Percentiles rank a stretch among this genome's conserved stretches.
Evolutionary conservation across 108 stramenopile species (phyloP).

Genomic region (Licmophora abbreviata): DNA sequence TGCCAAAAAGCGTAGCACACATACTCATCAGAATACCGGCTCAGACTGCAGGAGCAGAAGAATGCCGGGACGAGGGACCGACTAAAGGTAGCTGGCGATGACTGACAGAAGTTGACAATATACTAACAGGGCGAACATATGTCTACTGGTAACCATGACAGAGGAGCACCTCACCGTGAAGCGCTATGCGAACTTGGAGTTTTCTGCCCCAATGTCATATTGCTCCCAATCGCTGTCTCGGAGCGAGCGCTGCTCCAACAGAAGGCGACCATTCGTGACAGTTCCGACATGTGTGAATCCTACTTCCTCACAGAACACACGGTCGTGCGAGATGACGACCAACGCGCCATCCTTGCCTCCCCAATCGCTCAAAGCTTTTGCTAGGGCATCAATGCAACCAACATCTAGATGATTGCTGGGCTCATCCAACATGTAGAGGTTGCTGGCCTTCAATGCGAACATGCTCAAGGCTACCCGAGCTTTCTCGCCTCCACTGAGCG

Average conservation of each 20-base stretch:
- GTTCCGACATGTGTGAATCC: constrained; percentile 86
- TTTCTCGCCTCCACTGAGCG: constrained; percentile 75
- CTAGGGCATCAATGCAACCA: constrained; percentile 69
- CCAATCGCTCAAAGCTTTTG: constrained; percentile 68
- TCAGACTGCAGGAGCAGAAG: too few species aligned
- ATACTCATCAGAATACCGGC: too few species aligned
- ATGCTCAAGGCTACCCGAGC: constrained; percentile 75
- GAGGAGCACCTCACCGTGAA: too few species aligned
- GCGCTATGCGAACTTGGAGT: too few species aligned
- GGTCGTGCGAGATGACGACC: constrained; percentile 90
- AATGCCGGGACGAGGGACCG: too few species aligned
- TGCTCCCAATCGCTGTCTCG: constrained; percentile 67
- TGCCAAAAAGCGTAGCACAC: too few species aligned
- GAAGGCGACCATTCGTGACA: constrained; percentile 60
- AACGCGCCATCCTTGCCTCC: constrained; percentile 68
- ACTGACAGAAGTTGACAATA: too few species aligned
- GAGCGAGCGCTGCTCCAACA: constrained; percentile 68
- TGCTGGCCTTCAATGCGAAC: constrained; percentile 78
- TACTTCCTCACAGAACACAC: constrained; percentile 79
- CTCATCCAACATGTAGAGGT: constrained; percentile 69
- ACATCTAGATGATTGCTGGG: constrained; percentile 49
- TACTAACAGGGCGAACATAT: too few species aligned
- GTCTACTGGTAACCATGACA: too few species aligned
- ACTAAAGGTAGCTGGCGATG: too few species aligned
- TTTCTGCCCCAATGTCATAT: constrained; percentile 3